Percentiles rank a stretch among this genome's conserved stretches.
phyloP scores from a whole-genome alignment of 768 basidiomycete species.

The Panaeolus papilionaceus region DNA sequence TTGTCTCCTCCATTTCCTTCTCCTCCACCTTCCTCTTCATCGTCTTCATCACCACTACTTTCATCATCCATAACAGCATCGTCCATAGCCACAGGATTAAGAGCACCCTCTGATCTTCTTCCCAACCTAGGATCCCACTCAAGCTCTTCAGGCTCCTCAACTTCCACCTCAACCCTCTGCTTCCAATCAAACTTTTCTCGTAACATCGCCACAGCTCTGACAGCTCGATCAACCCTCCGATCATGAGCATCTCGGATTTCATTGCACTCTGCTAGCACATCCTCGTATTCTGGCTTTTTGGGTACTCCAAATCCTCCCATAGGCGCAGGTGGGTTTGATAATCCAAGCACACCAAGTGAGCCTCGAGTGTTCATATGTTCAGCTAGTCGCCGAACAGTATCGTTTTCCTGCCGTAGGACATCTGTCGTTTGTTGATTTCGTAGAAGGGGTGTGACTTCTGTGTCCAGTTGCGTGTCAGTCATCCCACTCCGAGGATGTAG shows the following conservation, averaged over 20 bases:
- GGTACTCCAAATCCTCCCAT: constrained; percentile 36
- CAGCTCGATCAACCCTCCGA: constrained; percentile 74
- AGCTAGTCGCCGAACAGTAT: constrained; percentile 71
- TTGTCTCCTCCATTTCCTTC: constrained; percentile 33
- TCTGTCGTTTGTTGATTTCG: constrained; percentile 83
- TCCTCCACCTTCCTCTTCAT: constrained; percentile 30
- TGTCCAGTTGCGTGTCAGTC: constrained; percentile 73
- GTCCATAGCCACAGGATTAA: constrained; percentile 29
- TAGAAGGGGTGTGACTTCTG: constrained; percentile 73
- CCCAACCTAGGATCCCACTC: constrained; percentile 67
- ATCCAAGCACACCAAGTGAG: constrained; percentile 54
- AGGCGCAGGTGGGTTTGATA: constrained; percentile 33
- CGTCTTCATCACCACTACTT: constrained; percentile 35
- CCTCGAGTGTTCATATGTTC: constrained; percentile 71
- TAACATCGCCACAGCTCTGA: constrained; percentile 80
- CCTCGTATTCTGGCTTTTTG: constrained; percentile 60
- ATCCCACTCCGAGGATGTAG: constrained; percentile 67
- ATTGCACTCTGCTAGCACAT: constrained; percentile 69
- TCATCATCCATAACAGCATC: constrained; percentile 34
- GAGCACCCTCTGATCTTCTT: constrained; percentile 29
- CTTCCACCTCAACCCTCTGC: constrained; percentile 78
- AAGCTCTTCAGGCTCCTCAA: constrained; percentile 80
- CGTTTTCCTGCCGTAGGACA: constrained; percentile 74
- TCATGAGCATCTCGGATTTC: constrained; percentile 77
- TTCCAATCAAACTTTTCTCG: constrained; percentile 85